These are phyloP conservation scores for Gynochthodes officinalis DNA, from an alignment of 257 asterid species.

Conservation along the genomic window DNA sequence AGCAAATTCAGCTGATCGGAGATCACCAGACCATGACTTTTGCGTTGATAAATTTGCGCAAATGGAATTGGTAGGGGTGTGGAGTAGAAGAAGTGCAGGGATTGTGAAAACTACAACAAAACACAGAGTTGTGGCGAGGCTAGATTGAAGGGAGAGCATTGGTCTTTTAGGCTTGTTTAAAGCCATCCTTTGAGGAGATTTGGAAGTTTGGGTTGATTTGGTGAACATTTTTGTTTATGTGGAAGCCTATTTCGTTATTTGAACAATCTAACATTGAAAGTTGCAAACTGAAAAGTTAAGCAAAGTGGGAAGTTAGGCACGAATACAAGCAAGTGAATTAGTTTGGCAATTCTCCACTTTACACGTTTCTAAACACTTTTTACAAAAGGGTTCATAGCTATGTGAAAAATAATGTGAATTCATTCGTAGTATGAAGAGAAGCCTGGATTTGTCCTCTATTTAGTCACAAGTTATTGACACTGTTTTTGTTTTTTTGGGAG, in stretches of 20 bases:
- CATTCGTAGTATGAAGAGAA: neutral
- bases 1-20: slow-evolving; percentile 56
- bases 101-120: slow-evolving; percentile 77
- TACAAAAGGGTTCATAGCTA: neutral
- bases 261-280: slow-evolving; percentile 10
- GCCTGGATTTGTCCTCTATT: neutral
- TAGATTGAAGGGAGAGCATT: slow-evolving; percentile 43
- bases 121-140: slow-evolving; percentile 67
- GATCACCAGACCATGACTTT: slow-evolving; percentile 70
- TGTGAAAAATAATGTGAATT: neutral
- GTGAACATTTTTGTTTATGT: slow-evolving; percentile 2
- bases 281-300: slow-evolving; percentile 34
- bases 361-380: slow-evolving; percentile 39
- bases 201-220: slow-evolving; percentile 16
- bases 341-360: slow-evolving; percentile 29
- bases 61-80: slow-evolving; percentile 45
- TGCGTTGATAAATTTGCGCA: slow-evolving; percentile 40
- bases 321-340: slow-evolving; percentile 31
- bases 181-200: slow-evolving; percentile 38
- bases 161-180: slow-evolving; percentile 46
- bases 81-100: slow-evolving; percentile 80
- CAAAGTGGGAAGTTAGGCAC: slow-evolving; percentile 49
- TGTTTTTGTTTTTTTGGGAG: neutral
- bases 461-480: neutral
- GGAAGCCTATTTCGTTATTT: neutral